Evolutionary conservation across 352 stramenopile species (phyloP).

Genomic region (Lagenidium giganteum): DNA sequence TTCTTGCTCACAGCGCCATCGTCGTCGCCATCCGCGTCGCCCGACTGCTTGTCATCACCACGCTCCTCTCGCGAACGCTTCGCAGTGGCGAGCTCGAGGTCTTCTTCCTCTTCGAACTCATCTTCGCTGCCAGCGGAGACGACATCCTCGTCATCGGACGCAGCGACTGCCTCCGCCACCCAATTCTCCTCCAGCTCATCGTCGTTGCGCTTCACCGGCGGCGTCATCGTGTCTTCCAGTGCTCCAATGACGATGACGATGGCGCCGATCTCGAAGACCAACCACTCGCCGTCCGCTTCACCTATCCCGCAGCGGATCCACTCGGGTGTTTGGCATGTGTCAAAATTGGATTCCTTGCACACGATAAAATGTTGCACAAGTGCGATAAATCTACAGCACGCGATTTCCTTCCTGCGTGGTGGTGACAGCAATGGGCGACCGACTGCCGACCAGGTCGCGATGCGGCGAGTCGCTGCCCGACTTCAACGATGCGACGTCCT

Average conservation of each 20-base stretch:
- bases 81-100: conserved; percentile 35
- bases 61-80: conserved; percentile 30
- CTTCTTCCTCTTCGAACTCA: conserved; percentile 57
- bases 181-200: conserved; percentile 70
- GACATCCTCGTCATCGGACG: conserved; percentile 36
- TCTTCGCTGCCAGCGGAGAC: conserved; percentile 53
- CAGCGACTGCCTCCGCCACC: conserved; percentile 28
- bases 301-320: conserved; percentile 20
- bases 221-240: not conserved
- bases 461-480: no score
- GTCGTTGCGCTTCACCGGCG: conserved; percentile 31
- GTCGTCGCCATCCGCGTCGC: not conserved
- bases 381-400: no score
- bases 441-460: no score
- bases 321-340: no score
- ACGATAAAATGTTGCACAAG: no score
- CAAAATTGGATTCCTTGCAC: no score
- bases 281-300: no score
- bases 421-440: no score
- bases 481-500: no score
- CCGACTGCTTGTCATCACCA: conserved; percentile 12
- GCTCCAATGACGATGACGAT: not conserved
- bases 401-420: no score
- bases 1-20: conserved; percentile 21
- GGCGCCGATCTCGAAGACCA: conserved; percentile 18